Evolutionary conservation across 2,329 filamentous ascomycete genomes (phyloP).

Genomic region (Macrophomina tecta): DNA sequence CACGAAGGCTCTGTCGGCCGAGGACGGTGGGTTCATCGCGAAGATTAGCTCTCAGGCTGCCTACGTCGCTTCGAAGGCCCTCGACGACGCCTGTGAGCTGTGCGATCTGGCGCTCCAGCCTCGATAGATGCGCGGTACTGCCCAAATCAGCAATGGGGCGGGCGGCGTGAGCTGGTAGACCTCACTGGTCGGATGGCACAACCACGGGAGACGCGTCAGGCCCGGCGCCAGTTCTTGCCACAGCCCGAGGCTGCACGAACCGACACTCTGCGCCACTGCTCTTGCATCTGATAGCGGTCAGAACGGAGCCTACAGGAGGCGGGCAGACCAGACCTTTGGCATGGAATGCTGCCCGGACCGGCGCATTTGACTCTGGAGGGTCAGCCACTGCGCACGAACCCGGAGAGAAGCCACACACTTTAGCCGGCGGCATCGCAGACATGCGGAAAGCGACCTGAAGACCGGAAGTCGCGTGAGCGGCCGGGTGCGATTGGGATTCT

Average conservation of each 20-base stretch:
- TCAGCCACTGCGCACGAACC: background rate
- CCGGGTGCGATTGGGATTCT: too few relatives aligned
- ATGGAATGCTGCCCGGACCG: constrained; percentile 7
- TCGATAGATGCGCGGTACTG: background rate
- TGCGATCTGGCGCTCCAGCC: constrained; percentile 3
- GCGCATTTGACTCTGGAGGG: constrained; percentile 9
- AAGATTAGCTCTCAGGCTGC: background rate
- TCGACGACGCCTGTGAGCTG: constrained; percentile 1
- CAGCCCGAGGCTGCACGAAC: constrained; percentile 8
- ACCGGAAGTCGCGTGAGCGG: background rate
- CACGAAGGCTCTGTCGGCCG: background rate
- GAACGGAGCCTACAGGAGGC: background rate
- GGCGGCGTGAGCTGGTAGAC: too few relatives aligned
- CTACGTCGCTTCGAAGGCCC: background rate
- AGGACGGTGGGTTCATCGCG: background rate
- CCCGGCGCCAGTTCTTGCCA: background rate
- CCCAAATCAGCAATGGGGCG: background rate
- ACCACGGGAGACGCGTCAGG: background rate
- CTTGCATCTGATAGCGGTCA: constrained; percentile 3
- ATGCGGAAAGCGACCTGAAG: background rate
- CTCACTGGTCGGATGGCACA: background rate
- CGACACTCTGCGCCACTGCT: constrained; percentile 8
- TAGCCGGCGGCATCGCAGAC: constrained; percentile 3
- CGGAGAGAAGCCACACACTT: constrained; percentile 6
- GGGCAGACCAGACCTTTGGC: background rate